phyloP scores from a whole-genome alignment of 208 protist species.

The Trypanosoma platydactyli region DNA sequence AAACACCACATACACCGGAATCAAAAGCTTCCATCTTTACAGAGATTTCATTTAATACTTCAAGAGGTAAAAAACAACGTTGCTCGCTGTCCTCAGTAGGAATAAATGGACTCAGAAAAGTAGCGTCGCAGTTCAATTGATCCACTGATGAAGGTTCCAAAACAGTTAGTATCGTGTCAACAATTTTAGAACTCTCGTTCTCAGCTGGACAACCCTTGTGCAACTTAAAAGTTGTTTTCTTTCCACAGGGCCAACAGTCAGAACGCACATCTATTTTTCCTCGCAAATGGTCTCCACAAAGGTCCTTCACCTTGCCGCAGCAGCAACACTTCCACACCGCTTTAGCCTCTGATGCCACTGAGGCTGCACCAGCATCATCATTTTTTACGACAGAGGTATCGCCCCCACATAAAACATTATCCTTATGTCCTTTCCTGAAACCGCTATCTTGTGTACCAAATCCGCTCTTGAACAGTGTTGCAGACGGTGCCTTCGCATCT shows the following conservation, averaged over 20 bases:
- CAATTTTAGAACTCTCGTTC: not conserved
- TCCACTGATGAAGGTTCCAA: not conserved
- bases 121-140: too few species aligned
- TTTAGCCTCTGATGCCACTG: too few species aligned
- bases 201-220: too few species aligned
- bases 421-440: not conserved
- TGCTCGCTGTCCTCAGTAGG: too few species aligned
- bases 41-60: too few species aligned
- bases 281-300: conserved; percentile 43
- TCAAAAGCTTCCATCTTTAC: too few species aligned
- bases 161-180: not conserved
- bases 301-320: conserved; percentile 51
- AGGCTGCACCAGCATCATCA: not conserved
- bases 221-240: conserved; percentile 42
- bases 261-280: conserved; percentile 50
- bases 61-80: too few species aligned
- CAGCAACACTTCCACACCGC: conserved; percentile 38
- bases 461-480: conserved; percentile 2
- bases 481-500: too few species aligned
- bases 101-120: too few species aligned
- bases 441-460: not conserved
- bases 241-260: conserved; percentile 63
- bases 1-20: too few species aligned
- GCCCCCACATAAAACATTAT: not conserved
- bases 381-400: not conserved